These are phyloP conservation scores for Coemansia asiatica DNA, from an alignment of 192 early-diverging fungal genomes.

Conservation along the genomic window DNA sequence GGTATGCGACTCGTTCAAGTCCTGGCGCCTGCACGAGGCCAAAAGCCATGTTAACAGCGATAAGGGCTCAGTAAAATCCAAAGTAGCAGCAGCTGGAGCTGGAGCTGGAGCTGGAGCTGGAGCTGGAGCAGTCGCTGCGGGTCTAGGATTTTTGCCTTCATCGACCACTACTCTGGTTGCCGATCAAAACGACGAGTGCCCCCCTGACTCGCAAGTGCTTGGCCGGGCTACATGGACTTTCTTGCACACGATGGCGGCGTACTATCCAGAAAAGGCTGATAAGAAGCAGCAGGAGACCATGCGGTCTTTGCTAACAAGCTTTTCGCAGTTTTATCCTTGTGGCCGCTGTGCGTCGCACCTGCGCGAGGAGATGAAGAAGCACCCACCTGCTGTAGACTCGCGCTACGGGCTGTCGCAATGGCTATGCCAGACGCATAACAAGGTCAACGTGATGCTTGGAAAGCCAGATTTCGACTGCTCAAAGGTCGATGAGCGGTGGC, in stretches of 20 bases:
- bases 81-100: slow-evolving; percentile 19
- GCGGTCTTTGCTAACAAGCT: slow-evolving; percentile 68
- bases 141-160: slow-evolving; percentile 10
- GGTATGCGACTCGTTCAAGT: slow-evolving; percentile 74
- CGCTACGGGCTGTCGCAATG: slow-evolving; percentile 72
- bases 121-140: slow-evolving; percentile 3
- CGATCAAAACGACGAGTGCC: slow-evolving; percentile 60
- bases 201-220: slow-evolving; percentile 78
- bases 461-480: slow-evolving; percentile 92
- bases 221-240: slow-evolving; percentile 96
- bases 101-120: too few relatives aligned
- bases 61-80: slow-evolving; percentile 9
- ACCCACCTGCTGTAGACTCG: slow-evolving; percentile 76
- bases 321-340: slow-evolving; percentile 92
- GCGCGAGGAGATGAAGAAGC: slow-evolving; percentile 67
- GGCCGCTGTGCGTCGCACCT: slow-evolving; percentile 85
- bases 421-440: slow-evolving; percentile 95
- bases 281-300: slow-evolving; percentile 71
- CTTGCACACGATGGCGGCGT: slow-evolving; percentile 95
- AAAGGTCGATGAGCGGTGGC: slow-evolving; percentile 93
- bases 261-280: slow-evolving; percentile 85
- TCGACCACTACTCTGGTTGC: slow-evolving; percentile 18
- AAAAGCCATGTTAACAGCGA: slow-evolving; percentile 46
- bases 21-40: slow-evolving; percentile 59
- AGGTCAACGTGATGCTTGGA: slow-evolving; percentile 86